Evolutionary conservation across 1,284 basidiomycete genomes (phyloP).

Genomic region (Ceraceosorus guamensis): DNA sequence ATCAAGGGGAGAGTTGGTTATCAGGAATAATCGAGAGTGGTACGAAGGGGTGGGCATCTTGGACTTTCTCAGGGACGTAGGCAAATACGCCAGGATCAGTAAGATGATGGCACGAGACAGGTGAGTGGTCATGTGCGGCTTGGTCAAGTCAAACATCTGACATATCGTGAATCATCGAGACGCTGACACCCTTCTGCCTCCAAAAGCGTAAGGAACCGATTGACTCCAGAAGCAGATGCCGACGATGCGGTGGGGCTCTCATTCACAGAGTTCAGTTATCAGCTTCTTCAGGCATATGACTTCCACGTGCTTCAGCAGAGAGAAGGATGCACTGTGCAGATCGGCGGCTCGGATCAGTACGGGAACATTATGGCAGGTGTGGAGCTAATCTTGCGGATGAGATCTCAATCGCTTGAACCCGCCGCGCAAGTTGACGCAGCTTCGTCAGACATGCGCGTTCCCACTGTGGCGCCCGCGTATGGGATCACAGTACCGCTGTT

Average conservation of each 20-base stretch:
- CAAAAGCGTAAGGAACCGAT: constrained; percentile 59
- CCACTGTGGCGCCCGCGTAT: constrained; percentile 60
- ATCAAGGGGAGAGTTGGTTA: constrained; percentile 1
- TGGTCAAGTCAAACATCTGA: too few species aligned
- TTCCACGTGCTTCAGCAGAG: constrained; percentile 70
- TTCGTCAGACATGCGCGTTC: background rate
- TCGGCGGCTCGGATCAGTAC: constrained; percentile 96
- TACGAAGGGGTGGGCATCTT: constrained; percentile 65
- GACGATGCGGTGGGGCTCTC: constrained; percentile 62
- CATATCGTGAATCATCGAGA: background rate
- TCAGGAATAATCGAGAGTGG: constrained; percentile 80
- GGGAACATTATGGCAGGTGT: constrained; percentile 94
- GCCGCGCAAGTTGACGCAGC: constrained; percentile 13
- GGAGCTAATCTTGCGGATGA: constrained; percentile 66
- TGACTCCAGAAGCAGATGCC: constrained; percentile 7
- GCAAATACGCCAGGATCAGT: constrained; percentile 73
- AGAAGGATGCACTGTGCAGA: constrained; percentile 71
- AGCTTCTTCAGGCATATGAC: constrained; percentile 93
- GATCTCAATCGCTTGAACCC: constrained; percentile 12
- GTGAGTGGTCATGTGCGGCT: constrained; percentile 39
- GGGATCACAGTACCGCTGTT: constrained; percentile 90
- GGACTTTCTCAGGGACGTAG: constrained; percentile 75
- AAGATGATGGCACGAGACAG: constrained; percentile 87
- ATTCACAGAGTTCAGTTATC: constrained; percentile 95
- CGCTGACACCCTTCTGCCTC: background rate